Base-by-base conservation (phyloP, 495 filamentous ascomycete species). In the Penicillium longicatenatum region DNA sequence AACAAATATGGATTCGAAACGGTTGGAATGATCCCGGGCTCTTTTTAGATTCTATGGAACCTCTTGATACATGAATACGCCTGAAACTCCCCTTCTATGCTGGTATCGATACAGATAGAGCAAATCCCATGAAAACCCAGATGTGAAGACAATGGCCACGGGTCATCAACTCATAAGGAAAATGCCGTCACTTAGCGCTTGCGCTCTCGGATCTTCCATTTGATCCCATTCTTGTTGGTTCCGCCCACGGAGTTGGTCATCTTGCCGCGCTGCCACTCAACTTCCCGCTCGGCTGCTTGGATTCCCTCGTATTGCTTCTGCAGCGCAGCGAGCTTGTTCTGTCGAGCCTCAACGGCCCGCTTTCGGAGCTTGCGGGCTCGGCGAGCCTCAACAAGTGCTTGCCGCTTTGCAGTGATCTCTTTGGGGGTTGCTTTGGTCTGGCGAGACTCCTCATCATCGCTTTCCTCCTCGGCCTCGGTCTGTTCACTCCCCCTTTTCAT, bases 181-280 rank as follows among this genome's bases (percentile, higher is more conserved):
- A 62, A 22, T 31, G 21, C 43, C 45, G 2, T 31, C 44, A 17
- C 58, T 81, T 75, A 95, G 66, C 84, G 82, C 80, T 95, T 96
- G 63, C 92, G 80, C 77, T 91, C 88, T 50, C 86, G 75, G 19
- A 92, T 79, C 78, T 94, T 95, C 75, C 88, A 93, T 74, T 89
- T 93, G 67, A 88, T 79, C 14, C 92, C 91, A 29, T 83, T 72
- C 74, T 93, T 94, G 60, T 90, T 94, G 52, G 88, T 78, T 10
- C 92, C 91, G 42, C 89, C 89, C 8, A 90, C 79, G 4, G 83
- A 89, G 26, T 93, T 93, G 46, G 84, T 86, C 92, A 96, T 91
- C 70, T 79, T 83, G n/a, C 79, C 86, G 41, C 87, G 79, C 67
- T 92, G 90, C 59, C 88, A 67, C 50, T 93, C 93, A 54, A 98